Percentiles rank a stretch among this genome's conserved stretches.
Conservation (phyloP, 306 rosid genomes). For the Cucumis melo region DNA sequence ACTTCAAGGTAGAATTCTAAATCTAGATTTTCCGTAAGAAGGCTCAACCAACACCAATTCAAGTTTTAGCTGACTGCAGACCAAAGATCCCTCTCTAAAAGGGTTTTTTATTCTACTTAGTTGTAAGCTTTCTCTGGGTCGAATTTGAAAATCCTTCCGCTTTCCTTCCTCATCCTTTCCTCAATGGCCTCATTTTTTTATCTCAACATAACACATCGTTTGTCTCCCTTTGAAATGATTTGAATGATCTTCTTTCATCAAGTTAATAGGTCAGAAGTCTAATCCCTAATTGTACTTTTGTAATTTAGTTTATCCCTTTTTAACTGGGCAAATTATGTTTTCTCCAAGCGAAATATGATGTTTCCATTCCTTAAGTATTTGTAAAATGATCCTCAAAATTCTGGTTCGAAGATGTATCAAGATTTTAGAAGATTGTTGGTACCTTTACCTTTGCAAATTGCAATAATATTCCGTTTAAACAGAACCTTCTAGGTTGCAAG, state of each 20-base stretch:
- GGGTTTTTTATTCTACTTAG: not conserved
- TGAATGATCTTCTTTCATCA: not conserved
- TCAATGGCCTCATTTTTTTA: not conserved
- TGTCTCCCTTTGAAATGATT: not conserved
- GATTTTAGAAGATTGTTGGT: not conserved
- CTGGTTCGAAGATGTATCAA: not conserved
- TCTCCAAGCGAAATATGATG: not conserved
- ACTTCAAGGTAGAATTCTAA: not conserved
- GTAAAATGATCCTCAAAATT: not conserved
- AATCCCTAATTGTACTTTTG: not conserved
- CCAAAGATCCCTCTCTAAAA: not conserved
- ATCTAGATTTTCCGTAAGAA: not conserved
- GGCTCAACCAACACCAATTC: not conserved
- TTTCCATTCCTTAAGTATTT: not conserved
- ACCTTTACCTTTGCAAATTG: not conserved
- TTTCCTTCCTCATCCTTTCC: not conserved
- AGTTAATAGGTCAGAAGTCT: not conserved
- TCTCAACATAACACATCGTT: not conserved
- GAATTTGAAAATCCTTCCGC: not conserved
- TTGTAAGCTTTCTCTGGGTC: not conserved
- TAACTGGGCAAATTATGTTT: not conserved
- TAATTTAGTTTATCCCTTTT: not conserved
- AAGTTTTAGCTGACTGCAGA: not conserved
- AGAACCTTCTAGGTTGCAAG: not conserved
- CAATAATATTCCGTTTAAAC: not conserved